phyloP scores from a whole-genome alignment of 768 basidiomycete species.

The Aureoboletus auriporus region DNA sequence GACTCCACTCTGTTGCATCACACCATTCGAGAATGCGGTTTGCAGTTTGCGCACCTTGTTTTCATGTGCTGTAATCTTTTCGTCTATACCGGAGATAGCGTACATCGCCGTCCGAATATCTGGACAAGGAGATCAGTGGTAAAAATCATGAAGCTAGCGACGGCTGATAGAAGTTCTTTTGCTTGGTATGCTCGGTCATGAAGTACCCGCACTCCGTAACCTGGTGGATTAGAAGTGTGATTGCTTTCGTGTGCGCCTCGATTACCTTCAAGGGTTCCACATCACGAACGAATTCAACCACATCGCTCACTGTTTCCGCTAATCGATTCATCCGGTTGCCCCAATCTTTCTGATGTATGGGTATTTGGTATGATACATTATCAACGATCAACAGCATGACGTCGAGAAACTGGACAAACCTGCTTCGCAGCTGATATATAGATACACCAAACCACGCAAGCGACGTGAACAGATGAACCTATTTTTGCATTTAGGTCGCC shows the following conservation, averaged over 20 bases:
- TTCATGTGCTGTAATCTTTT: neutral
- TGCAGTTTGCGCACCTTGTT: neutral
- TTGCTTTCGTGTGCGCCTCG: neutral
- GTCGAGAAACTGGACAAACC: neutral
- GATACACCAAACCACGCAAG: neutral
- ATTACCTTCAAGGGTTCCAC: neutral
- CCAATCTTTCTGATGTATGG: neutral
- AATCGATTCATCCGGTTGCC: neutral
- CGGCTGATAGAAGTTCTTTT: neutral
- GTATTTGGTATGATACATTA: neutral
- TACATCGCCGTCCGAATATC: neutral
- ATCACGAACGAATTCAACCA: neutral
- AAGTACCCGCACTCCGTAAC: neutral
- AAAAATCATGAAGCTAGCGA: neutral
- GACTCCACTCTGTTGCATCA: neutral
- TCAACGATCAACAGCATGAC: neutral
- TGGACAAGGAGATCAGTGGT: neutral
- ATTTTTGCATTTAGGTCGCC: neutral
- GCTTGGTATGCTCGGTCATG: neutral
- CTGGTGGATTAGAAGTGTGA: neutral
- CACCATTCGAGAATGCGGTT: neutral
- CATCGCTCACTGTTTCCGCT: neutral
- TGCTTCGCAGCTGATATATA: no score
- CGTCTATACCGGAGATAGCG: neutral
- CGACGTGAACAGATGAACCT: slow-evolving; percentile 6